Base-by-base conservation (phyloP, 108 stramenopile species). In the Craspedostauros australis region DNA sequence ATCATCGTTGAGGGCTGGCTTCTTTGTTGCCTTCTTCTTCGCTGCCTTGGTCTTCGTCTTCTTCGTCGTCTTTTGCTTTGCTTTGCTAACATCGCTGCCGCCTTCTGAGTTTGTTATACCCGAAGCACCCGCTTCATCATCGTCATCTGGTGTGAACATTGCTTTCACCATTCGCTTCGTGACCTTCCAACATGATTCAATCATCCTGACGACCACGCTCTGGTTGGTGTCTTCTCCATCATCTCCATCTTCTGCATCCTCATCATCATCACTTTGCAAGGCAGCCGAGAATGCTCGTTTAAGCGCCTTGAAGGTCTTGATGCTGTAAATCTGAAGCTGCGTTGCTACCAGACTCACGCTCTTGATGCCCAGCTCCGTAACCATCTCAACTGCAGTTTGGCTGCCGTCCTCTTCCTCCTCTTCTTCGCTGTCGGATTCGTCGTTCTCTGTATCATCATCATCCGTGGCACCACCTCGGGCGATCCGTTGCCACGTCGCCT, bases 121-220 rank as follows among this genome's bases (percentile, higher is more conserved):
- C 5, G 23, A 18, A 3, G 50, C 18, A 16, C 36, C 51, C 9
- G 19, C 41, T 34, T 55, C 63, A 16, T 27, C 43, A 2, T 28
- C 28, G 5, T 45, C 19, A 12, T 41, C 44, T 30, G 56, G 29
- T 3, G 45, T 55, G 18, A 64, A 46, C 7, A 48, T 54, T 29
- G 63, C 63, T 38, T 48, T 55, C 1, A 64, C 51, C 63, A 64
- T 64, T 19, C 63, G 63, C 25, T 48, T 34, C 5, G 49, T 18
- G 15, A 27, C 32, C 5, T 30, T 45, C 21, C 54, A 14, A 5
- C 48, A 25, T 19, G 48, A 48, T 1, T 48, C 26, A 5, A 39
- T 38, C 26, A 55, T 16, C 4, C 40, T 29, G 5, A 39, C 24
- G 2, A 4, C 38, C 15, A 32, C 39, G 28, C 21, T 50, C 12